These are phyloP conservation scores for Cordia subcordata DNA, from an alignment of 257 asterid species.

Conservation along the genomic window DNA sequence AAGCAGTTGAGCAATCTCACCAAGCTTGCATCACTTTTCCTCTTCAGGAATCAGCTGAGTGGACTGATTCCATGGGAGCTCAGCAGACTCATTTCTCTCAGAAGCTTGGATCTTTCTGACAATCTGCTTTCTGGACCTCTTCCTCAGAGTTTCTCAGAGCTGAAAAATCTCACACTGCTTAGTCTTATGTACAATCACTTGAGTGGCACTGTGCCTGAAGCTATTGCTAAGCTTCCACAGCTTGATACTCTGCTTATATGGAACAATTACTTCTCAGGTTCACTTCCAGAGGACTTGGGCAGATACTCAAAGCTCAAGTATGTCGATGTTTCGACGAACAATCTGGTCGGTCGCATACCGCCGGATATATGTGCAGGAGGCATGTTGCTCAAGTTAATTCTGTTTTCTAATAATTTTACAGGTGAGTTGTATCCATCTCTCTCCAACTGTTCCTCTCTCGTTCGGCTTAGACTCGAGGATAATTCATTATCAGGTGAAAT, in stretches of 20 bases:
- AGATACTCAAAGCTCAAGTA: slow-evolving; percentile 53
- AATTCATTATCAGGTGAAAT: slow-evolving; percentile 77
- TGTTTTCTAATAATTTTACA: slow-evolving; percentile 76
- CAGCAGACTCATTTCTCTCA: slow-evolving; percentile 46
- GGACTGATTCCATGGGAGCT: slow-evolving; percentile 69
- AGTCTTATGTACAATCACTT: slow-evolving; percentile 88
- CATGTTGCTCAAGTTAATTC: slow-evolving; percentile 51
- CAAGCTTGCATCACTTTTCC: slow-evolving; percentile 72
- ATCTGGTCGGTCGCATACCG: slow-evolving; percentile 63
- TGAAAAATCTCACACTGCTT: slow-evolving; percentile 60
- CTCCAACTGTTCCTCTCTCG: slow-evolving; percentile 73
- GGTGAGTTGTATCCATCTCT: slow-evolving; percentile 75
- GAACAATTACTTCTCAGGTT: slow-evolving; percentile 81
- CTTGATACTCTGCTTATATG: slow-evolving; percentile 82
- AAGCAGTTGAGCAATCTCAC: slow-evolving; percentile 59
- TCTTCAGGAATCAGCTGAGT: slow-evolving; percentile 61
- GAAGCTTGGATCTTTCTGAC: slow-evolving; percentile 97
- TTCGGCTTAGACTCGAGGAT: slow-evolving; percentile 84
- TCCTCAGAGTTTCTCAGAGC: slow-evolving; percentile 74
- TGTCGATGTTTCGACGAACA: slow-evolving; percentile 83
- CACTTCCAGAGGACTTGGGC: slow-evolving; percentile 72
- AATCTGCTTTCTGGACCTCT: slow-evolving; percentile 69
- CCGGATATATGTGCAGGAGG: slow-evolving; percentile 62
- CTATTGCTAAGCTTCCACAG: slow-evolving; percentile 65
- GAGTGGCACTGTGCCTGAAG: slow-evolving; percentile 72